phyloP scores from a whole-genome alignment of 148 eudicot species.

The Linanthus parryae region DNA sequence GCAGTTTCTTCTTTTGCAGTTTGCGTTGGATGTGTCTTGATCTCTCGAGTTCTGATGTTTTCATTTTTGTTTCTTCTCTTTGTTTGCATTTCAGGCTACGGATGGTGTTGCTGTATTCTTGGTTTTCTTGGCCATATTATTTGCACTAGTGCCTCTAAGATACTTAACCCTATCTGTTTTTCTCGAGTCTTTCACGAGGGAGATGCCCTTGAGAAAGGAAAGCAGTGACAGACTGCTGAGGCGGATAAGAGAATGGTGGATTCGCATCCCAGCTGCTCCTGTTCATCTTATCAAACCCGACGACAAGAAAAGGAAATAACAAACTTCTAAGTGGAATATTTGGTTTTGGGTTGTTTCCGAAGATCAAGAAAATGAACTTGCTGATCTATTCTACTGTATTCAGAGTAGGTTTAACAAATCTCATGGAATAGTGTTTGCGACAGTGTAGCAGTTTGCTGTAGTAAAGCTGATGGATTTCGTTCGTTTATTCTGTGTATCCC shows the following conservation, averaged over 20 bases:
- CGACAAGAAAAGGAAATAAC: conserved; percentile 60
- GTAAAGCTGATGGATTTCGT: too few species aligned
- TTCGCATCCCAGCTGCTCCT: conserved; percentile 81
- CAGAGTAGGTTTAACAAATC: too few species aligned
- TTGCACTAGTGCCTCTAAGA: conserved; percentile 48
- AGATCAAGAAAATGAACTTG: too few species aligned
- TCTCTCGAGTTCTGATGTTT: too few species aligned
- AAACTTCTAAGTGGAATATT: too few species aligned
- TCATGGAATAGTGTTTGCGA: too few species aligned
- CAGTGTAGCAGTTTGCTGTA: too few species aligned
- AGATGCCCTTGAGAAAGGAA: conserved; percentile 63
- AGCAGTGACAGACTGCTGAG: conserved; percentile 52
- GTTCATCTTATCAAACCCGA: conserved; percentile 60
- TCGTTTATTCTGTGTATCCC: too few species aligned
- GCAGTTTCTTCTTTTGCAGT: background rate
- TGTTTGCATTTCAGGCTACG: conserved; percentile 50
- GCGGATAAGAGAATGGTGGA: conserved; percentile 81
- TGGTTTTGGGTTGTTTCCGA: too few species aligned
- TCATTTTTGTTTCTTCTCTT: background rate
- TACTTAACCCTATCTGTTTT: conserved; percentile 28
- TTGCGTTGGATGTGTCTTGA: too few species aligned
- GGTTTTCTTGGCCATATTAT: conserved; percentile 29
- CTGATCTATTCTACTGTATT: too few species aligned
- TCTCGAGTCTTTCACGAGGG: conserved; percentile 62
- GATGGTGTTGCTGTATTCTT: conserved; percentile 45